phyloP scores from a whole-genome alignment of 768 basidiomycete genomes.

The Nevesoporus exiguus region DNA sequence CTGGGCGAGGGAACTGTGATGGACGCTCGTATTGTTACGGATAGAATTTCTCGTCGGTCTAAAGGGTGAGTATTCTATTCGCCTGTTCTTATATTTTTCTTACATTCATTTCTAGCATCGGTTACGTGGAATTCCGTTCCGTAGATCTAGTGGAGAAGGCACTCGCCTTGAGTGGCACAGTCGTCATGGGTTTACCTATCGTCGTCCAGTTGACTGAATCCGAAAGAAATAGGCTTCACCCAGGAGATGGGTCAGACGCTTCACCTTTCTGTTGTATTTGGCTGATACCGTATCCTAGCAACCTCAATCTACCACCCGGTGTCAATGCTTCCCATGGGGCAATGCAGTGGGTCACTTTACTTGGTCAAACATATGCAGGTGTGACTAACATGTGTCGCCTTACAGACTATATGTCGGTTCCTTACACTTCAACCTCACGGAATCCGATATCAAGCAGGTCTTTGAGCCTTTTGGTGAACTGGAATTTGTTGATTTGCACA shows the following conservation, averaged over 20 bases:
- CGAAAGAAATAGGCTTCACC: slow-evolving; percentile 86
- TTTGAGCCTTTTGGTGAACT: slow-evolving; percentile 98
- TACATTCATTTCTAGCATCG: slow-evolving; percentile 61
- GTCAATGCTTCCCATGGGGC: slow-evolving; percentile 76
- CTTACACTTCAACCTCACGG: slow-evolving; percentile 93
- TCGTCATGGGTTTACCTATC: slow-evolving; percentile 98
- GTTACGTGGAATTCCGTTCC: slow-evolving; percentile 94
- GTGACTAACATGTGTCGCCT: slow-evolving; percentile 7
- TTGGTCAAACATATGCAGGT: slow-evolving; percentile 12
- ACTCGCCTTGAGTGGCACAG: slow-evolving; percentile 83
- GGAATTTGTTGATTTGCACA: slow-evolving; percentile 97
- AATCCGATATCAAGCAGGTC: slow-evolving; percentile 97
- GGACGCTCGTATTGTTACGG: slow-evolving; percentile 95
- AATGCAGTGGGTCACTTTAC: slow-evolving; percentile 66
- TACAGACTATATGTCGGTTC: slow-evolving; percentile 93
- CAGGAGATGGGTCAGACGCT: slow-evolving; percentile 74
- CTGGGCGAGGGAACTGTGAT: slow-evolving; percentile 91
- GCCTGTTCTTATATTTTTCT: not conserved
- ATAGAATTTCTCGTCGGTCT: slow-evolving; percentile 90
- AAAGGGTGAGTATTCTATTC: slow-evolving; percentile 69
- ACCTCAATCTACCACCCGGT: slow-evolving; percentile 80
- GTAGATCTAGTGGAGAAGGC: slow-evolving; percentile 92
- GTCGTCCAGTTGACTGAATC: slow-evolving; percentile 97
- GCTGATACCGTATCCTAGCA: slow-evolving; percentile 40
- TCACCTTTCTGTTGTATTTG: slow-evolving; percentile 1